Conservation (phyloP, 2,329 filamentous ascomycete species). For the Calonectria pseudoturangicola region DNA sequence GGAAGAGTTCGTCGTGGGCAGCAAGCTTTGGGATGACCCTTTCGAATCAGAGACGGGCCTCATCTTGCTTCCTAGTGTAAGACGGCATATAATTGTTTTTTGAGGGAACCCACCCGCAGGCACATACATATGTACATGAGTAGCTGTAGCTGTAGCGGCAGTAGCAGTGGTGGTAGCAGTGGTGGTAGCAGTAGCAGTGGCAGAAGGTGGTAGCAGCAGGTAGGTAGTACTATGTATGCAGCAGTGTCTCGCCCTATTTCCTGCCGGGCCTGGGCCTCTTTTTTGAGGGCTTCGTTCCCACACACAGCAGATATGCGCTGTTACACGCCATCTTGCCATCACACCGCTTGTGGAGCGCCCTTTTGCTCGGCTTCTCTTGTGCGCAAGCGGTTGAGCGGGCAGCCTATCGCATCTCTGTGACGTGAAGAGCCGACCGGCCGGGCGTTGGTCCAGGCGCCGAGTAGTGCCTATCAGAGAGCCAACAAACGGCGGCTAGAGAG, state of each 20-base stretch:
- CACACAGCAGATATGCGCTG: constrained; percentile 32
- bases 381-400: constrained; percentile 30
- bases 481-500: constrained; percentile 19
- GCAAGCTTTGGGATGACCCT: constrained; percentile 22
- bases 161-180: too few species aligned
- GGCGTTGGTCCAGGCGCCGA: constrained; percentile 19
- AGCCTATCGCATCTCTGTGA: constrained; percentile 30
- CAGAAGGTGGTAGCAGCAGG: background rate
- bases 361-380: constrained; percentile 5
- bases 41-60: constrained; percentile 30
- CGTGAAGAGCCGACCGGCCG: constrained; percentile 16
- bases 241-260: constrained; percentile 37
- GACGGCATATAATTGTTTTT: constrained; percentile 11
- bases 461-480: constrained; percentile 22
- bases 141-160: background rate
- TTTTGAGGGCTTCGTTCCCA: constrained; percentile 5
- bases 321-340: constrained; percentile 36
- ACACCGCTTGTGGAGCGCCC: constrained; percentile 36
- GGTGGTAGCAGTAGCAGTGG: too few species aligned
- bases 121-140: constrained; percentile 6
- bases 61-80: constrained; percentile 25
- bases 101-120: constrained; percentile 12
- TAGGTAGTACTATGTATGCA: constrained; percentile 18
- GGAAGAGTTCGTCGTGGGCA: constrained; percentile 27
- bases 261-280: background rate